phyloP scores from a whole-genome alignment of 352 stramenopile species.

The Pythium biforme region DNA sequence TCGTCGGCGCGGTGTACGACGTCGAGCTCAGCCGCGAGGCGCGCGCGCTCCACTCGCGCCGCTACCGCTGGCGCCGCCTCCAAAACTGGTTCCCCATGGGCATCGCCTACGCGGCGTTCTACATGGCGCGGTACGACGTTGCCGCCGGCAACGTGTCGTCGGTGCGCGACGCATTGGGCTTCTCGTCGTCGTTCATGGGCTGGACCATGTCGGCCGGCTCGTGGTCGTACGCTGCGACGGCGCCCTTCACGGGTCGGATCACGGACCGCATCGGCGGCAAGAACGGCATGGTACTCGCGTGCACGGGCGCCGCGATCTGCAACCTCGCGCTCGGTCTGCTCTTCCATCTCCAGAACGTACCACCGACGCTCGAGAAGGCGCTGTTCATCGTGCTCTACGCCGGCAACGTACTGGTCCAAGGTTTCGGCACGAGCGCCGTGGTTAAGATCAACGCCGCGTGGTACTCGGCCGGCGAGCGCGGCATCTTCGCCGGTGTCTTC shows the following conservation, averaged over 20 bases:
- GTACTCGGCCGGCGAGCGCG: constrained; percentile 62
- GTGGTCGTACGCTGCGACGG: constrained; percentile 68
- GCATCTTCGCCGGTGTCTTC: constrained; percentile 70
- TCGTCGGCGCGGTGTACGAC: constrained; percentile 55
- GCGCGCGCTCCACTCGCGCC: constrained; percentile 49
- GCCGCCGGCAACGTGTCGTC: constrained; percentile 64
- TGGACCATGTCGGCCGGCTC: constrained; percentile 72
- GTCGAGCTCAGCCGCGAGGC: constrained; percentile 58
- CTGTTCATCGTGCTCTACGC: constrained; percentile 68
- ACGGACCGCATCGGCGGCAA: constrained; percentile 70
- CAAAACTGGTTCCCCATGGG: constrained; percentile 81
- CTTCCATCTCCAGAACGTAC: constrained; percentile 42
- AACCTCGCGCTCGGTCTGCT: constrained; percentile 58
- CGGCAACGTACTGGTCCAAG: constrained; percentile 64
- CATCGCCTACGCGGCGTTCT: constrained; percentile 71
- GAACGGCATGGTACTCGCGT: constrained; percentile 72
- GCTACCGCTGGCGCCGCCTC: constrained; percentile 63
- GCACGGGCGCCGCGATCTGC: constrained; percentile 55
- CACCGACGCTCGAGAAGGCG: constrained; percentile 31
- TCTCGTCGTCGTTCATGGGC: constrained; percentile 71
- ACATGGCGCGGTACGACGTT: constrained; percentile 80
- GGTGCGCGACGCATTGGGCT: constrained; percentile 49
- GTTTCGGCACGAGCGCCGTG: constrained; percentile 77
- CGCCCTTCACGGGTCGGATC: constrained; percentile 67
- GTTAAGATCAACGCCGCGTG: constrained; percentile 84